Conservation (phyloP, 805 yeast genomes). For the Kodamaea lidongshanica region DNA sequence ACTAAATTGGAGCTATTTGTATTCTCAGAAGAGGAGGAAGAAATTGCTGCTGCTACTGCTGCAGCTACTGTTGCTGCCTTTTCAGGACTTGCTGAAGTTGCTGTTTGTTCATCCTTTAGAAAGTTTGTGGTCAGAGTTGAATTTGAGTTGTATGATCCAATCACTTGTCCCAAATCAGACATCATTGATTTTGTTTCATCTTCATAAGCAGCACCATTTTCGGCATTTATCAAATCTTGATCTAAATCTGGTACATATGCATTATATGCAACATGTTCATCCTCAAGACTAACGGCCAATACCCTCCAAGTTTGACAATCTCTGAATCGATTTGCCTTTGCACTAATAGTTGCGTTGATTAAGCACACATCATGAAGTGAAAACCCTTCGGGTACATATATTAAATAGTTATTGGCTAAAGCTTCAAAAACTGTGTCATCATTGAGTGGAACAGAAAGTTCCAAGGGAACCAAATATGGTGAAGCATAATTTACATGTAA, state of each 20-base stretch:
- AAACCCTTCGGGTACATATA: slow-evolving; percentile 43
- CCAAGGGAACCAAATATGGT: slow-evolving; percentile 36
- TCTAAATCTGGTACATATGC: slow-evolving; percentile 6
- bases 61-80: background rate
- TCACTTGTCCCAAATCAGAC: slow-evolving; percentile 35
- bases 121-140: slow-evolving; percentile 37
- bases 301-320: slow-evolving; percentile 63
- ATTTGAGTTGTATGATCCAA: slow-evolving; percentile 37
- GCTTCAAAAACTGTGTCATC: slow-evolving; percentile 42
- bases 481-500: slow-evolving; percentile 18
- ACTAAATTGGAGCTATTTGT: slow-evolving; percentile 16
- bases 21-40: slow-evolving; percentile 10
- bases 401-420: slow-evolving; percentile 44
- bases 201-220: slow-evolving; percentile 3
- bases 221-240: slow-evolving; percentile 8
- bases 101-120: slow-evolving; percentile 16
- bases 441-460: slow-evolving; percentile 37
- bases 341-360: slow-evolving; percentile 52
- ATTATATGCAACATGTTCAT: slow-evolving; percentile 17
- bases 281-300: slow-evolving; percentile 43
- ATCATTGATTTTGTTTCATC: slow-evolving; percentile 24
- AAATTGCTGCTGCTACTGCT: slow-evolving; percentile 2
- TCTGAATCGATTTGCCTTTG: slow-evolving; percentile 42
- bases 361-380: slow-evolving; percentile 49
- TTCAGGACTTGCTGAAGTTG: slow-evolving; percentile 5